Evolutionary conservation across 768 basidiomycete species (phyloP).

Genomic region (Leccinum ochraceum): DNA sequence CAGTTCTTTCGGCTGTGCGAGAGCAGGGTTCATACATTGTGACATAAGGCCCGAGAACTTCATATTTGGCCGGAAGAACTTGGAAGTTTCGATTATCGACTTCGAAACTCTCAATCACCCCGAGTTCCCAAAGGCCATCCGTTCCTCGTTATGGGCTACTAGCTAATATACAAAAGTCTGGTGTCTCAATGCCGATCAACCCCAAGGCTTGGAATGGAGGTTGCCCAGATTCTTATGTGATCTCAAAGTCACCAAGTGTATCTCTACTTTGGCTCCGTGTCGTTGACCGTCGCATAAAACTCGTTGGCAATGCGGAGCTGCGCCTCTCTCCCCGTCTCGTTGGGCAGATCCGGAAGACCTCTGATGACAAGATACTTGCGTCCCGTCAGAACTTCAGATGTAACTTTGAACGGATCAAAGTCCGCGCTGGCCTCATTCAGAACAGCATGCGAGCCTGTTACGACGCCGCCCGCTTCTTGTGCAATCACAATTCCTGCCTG

Average conservation of each 20-base stretch:
- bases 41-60: neutral
- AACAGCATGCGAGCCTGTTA: slow-evolving; percentile 65
- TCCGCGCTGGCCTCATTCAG: slow-evolving; percentile 38
- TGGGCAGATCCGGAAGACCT: slow-evolving; percentile 60
- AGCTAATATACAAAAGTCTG: too few relatives aligned
- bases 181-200: too few relatives aligned
- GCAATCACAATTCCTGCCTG: slow-evolving; percentile 89
- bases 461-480: slow-evolving; percentile 82
- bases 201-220: too few relatives aligned
- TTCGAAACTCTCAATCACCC: neutral
- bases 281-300: slow-evolving; percentile 82
- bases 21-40: neutral
- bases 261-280: slow-evolving; percentile 54
- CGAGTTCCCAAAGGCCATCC: neutral
- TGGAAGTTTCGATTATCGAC: neutral
- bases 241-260: too few relatives aligned
- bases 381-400: slow-evolving; percentile 69
- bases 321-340: slow-evolving; percentile 65
- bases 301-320: slow-evolving; percentile 83
- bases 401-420: slow-evolving; percentile 57
- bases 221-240: too few relatives aligned
- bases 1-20: neutral
- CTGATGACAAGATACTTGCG: slow-evolving; percentile 82
- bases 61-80: neutral
- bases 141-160: neutral